These are phyloP conservation scores for Yarrowia sp. DNA, from an alignment of 805 yeast genomes.

Conservation along the genomic window DNA sequence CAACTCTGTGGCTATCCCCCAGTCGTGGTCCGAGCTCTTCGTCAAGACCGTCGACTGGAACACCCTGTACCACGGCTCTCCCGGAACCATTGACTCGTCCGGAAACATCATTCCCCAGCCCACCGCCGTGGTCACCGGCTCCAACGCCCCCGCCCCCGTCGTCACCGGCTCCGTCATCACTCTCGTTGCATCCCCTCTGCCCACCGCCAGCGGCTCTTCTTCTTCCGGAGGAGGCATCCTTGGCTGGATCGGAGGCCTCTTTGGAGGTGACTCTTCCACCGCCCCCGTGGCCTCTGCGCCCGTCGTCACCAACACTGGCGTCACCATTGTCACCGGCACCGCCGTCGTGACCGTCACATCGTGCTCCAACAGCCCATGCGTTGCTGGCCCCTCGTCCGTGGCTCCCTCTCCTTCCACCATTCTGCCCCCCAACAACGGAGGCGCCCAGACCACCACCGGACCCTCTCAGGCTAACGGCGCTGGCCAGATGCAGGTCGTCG, in stretches of 20 bases:
- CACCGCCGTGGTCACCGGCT: background rate
- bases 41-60: slow-evolving; percentile 25
- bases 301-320: slow-evolving; percentile 19
- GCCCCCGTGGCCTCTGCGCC: slow-evolving; percentile 29
- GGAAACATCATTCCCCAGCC: slow-evolving; percentile 26
- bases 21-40: slow-evolving; percentile 25
- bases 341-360: slow-evolving; percentile 26
- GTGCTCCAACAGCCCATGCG: slow-evolving; percentile 27
- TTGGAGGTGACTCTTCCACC: slow-evolving; percentile 26
- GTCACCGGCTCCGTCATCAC: slow-evolving; percentile 26
- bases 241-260: slow-evolving; percentile 21
- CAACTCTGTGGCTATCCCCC: slow-evolving; percentile 9
- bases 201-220: slow-evolving; percentile 8
- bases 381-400: background rate
- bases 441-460: background rate
- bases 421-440: slow-evolving; percentile 1
- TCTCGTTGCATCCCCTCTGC: slow-evolving; percentile 6
- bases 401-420: slow-evolving; percentile 11
- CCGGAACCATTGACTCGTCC: slow-evolving; percentile 5
- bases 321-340: slow-evolving; percentile 23
- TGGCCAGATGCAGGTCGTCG: background rate
- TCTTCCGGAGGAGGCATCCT: slow-evolving; percentile 15
- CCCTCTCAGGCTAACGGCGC: slow-evolving; percentile 19
- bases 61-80: slow-evolving; percentile 19
- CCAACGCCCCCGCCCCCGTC: slow-evolving; percentile 2